Evolutionary conservation across 2,329 filamentous ascomycete genomes (phyloP), one percentile per base, ranked within the genome.

Genomic region (Trichophaea hybrida): DNA sequence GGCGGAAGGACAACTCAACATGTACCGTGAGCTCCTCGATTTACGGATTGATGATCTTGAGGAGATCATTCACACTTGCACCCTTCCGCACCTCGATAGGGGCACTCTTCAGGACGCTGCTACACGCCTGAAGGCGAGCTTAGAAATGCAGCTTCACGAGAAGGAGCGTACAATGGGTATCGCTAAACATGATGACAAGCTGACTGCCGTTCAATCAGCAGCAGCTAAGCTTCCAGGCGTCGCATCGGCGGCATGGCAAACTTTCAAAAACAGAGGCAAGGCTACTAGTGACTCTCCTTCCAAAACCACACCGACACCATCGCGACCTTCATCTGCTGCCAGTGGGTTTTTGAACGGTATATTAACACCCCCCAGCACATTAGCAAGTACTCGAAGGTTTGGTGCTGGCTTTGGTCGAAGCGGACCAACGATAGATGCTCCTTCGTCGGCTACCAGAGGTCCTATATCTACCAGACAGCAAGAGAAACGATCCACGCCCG

Each of bases 91-190:
- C 32, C 93, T 87, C 70, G 84, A 97, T 71, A 81, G 82, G 59
- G 82, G 88, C 63, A 79, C 80, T 5, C 86, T 96, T 64, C 87
- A 86, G 68, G 90, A 97, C 70, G 89, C 90, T 5, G 87, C 88
- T 38, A 97, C 97, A 67, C 85, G 93, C 57, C 83, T 98, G 62
- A 88, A 88, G 71, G 88, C 93, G 12, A 96, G 95, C 69, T 77
- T 98, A 38, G 88, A 97, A 71, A 98, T 98, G 93, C 91, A 98
- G 72, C 87, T 94, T 70, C 88, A 95, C 71, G 90, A 96, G 73
- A 87, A 88, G 55, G 91, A 97, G 72, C 81, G 93, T 33, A 55
- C 61, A 15, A 65, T 65, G 17, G 61, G 59, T 31, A 55, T 55
- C 38, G 31, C 53, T 1, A 44, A 55, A 12, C 24, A 51, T 4